phyloP scores from a whole-genome alignment of 129 eudicot species.

The Dittrichia graveolens region DNA sequence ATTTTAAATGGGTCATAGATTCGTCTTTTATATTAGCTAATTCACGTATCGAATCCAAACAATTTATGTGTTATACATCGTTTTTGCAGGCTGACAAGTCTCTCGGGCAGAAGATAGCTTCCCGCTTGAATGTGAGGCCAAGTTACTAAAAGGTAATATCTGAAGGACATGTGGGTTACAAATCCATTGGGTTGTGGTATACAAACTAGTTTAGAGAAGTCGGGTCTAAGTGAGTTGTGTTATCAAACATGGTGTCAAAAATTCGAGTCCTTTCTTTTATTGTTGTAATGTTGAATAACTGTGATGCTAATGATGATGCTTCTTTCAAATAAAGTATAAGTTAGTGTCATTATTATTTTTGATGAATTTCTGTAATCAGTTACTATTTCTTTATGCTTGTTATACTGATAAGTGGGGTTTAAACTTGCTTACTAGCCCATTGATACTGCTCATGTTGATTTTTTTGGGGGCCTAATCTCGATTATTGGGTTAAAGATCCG shows the following conservation, averaged over 20 bases:
- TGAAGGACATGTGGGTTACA: slow-evolving; percentile 10
- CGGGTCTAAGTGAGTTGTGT: slow-evolving; percentile 26
- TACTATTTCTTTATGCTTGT: not conserved
- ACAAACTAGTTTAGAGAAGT: slow-evolving; percentile 37
- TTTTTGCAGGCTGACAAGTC: slow-evolving; percentile 76
- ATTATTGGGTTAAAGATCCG: too few relatives aligned
- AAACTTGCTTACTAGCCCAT: not conserved
- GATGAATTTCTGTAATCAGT: not conserved
- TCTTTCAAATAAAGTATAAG: slow-evolving; percentile 28
- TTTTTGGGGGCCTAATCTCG: too few relatives aligned
- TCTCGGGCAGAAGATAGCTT: slow-evolving; percentile 91
- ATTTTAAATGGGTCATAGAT: too few relatives aligned
- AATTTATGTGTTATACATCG: not conserved
- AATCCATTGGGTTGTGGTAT: slow-evolving; percentile 33
- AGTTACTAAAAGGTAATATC: slow-evolving; percentile 49
- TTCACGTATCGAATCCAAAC: not conserved
- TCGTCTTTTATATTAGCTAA: not conserved
- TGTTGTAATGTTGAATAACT: slow-evolving; percentile 31
- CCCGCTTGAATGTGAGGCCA: slow-evolving; percentile 82
- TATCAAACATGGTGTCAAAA: slow-evolving; percentile 37
- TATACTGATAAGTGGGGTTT: slow-evolving; percentile 1
- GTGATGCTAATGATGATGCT: slow-evolving; percentile 27
- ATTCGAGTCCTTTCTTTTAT: slow-evolving; percentile 20
- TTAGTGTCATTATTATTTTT: slow-evolving; percentile 2
- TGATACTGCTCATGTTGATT: too few relatives aligned